Conservation (phyloP, 306 rosid genomes). For the Acacia crassicarpa region DNA sequence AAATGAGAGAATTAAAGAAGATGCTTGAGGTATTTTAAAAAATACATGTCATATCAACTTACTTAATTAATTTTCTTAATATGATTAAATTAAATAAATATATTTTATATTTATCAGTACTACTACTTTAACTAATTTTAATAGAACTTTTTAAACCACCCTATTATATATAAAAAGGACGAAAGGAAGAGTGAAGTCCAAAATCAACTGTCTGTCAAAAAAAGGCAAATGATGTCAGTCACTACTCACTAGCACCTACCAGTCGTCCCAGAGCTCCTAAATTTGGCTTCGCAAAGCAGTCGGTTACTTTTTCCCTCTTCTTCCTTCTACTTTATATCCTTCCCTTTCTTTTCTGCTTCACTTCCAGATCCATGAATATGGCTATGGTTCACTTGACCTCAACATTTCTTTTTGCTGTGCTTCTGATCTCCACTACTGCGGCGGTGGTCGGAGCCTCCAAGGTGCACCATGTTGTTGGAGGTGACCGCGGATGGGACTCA, state of each 20-base stretch:
- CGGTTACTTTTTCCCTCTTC: background rate
- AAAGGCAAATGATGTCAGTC: background rate
- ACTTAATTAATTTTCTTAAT: too few species aligned
- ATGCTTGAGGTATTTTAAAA: too few species aligned
- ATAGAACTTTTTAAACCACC: too few species aligned
- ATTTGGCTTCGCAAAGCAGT: background rate
- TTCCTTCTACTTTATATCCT: background rate
- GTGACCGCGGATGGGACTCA: slow-evolving; percentile 84
- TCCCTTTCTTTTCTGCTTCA: background rate
- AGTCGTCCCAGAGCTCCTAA: background rate
- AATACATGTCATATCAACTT: too few species aligned
- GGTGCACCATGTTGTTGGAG: slow-evolving; percentile 81
- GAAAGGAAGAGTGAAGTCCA: too few species aligned
- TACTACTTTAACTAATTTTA: too few species aligned
- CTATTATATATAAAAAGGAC: too few species aligned
- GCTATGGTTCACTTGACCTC: slow-evolving; percentile 29
- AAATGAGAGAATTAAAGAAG: too few species aligned
- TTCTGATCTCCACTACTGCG: background rate
- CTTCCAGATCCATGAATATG: background rate
- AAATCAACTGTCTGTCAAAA: too few species aligned
- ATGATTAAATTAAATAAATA: too few species aligned
- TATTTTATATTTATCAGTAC: too few species aligned
- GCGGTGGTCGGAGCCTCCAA: slow-evolving; percentile 35
- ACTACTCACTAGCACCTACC: background rate
- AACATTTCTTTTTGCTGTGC: slow-evolving; percentile 18